phyloP scores from a whole-genome alignment of 208 protist genomes.

The Leptomonas pyrrhocoris region DNA sequence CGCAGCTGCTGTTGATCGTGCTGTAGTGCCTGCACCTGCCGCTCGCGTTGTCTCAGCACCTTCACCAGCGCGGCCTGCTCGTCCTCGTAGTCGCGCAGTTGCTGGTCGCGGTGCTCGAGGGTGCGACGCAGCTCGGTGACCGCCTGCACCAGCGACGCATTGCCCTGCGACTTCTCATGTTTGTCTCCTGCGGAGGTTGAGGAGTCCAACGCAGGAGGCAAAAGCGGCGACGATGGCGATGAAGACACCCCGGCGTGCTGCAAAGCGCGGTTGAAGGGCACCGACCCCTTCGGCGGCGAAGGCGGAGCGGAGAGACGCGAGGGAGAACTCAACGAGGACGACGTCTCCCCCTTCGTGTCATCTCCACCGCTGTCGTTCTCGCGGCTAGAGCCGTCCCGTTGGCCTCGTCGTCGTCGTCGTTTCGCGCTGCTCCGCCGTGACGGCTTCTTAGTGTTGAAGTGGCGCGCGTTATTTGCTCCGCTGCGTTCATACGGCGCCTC shows the following conservation, averaged over 20 bases:
- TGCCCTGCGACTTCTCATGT: neutral
- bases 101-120: slow-evolving; percentile 18
- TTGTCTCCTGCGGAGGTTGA: too few relatives aligned
- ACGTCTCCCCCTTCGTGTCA: neutral
- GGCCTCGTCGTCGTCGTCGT: neutral
- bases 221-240: too few relatives aligned
- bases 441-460: too few relatives aligned
- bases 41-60: slow-evolving; percentile 14
- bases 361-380: neutral
- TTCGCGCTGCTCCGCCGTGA: neutral
- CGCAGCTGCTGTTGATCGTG: neutral
- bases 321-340: neutral
- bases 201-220: too few relatives aligned
- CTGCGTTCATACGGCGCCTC: neutral
- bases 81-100: slow-evolving; percentile 4
- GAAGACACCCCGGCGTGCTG: slow-evolving; percentile 8
- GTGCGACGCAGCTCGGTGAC: slow-evolving; percentile 10
- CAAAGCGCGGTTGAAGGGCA: neutral
- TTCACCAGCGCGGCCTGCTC: slow-evolving; percentile 12
- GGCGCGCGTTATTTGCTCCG: neutral
- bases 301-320: slow-evolving; percentile 2
- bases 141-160: neutral
- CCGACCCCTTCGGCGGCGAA: neutral
- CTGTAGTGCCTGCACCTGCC: slow-evolving; percentile 8
- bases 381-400: neutral